phyloP scores from a whole-genome alignment of 2,329 filamentous ascomycete genomes.

The Fusarium tupiense region DNA sequence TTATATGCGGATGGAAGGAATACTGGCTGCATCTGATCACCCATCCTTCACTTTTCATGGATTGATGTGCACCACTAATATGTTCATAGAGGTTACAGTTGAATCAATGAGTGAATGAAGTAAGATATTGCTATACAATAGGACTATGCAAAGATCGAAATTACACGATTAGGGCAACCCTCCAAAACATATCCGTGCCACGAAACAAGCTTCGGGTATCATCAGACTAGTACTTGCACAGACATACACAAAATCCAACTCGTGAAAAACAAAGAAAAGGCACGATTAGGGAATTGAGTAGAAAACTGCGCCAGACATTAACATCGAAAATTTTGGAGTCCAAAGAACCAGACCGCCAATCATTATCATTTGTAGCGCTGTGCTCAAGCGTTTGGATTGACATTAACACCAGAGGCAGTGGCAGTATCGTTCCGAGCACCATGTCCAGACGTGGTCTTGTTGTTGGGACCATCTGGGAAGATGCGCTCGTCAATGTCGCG shows the following conservation, averaged over 20 bases:
- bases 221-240: not conserved
- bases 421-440: not conserved
- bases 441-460: not conserved
- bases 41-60: accelerated
- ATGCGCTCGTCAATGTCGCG: slow-evolving; percentile 34
- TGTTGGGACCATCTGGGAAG: slow-evolving; percentile 6
- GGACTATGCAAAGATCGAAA: not conserved
- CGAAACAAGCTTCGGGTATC: slow-evolving; percentile 1
- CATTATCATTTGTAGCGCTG: accelerated
- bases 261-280: not conserved
- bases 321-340: too few relatives aligned
- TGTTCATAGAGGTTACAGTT: accelerated
- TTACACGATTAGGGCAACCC: accelerated
- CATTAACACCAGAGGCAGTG: not conserved
- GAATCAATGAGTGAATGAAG: not conserved
- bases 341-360: too few relatives aligned
- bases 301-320: not conserved
- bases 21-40: not conserved
- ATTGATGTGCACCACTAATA: accelerated
- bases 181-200: not conserved
- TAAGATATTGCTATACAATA: not conserved
- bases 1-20: too few relatives aligned
- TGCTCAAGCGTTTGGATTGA: not conserved
- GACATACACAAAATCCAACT: not conserved
- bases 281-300: accelerated